phyloP scores from a whole-genome alignment of 139 green algal genomes.

The Mesotaenium endlicherianum region DNA sequence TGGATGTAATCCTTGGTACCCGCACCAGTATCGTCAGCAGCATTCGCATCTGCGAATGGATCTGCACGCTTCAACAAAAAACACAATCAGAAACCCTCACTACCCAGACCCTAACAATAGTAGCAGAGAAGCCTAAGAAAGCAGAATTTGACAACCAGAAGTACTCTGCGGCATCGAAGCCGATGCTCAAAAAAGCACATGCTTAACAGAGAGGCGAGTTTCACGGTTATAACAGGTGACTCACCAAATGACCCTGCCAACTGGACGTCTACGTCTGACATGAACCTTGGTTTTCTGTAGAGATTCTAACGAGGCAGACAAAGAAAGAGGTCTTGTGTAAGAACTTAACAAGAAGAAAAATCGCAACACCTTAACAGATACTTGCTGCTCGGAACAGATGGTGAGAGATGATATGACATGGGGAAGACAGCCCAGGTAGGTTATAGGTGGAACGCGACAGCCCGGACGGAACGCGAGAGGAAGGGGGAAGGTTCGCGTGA shows the following conservation, averaged over 20 bases:
- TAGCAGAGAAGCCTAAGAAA: background rate
- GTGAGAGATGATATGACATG: too few species aligned
- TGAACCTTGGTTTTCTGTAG: too few species aligned
- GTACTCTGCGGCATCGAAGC: background rate
- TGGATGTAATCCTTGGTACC: constrained; percentile 55
- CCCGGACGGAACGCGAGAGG: too few species aligned
- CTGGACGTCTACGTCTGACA: constrained; percentile 30
- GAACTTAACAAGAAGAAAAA: too few species aligned
- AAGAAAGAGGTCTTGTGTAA: too few species aligned
- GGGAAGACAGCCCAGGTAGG: too few species aligned
- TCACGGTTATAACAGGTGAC: background rate
- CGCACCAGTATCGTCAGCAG: constrained; percentile 22
- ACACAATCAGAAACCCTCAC: background rate
- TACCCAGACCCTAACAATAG: background rate
- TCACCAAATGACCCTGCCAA: constrained; percentile 12
- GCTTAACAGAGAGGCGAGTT: background rate
- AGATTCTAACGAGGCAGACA: too few species aligned
- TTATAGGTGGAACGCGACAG: too few species aligned
- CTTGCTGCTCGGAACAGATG: too few species aligned
- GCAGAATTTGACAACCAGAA: background rate
- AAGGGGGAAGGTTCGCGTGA: too few species aligned
- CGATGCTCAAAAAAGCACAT: background rate
- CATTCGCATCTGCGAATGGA: constrained; percentile 49
- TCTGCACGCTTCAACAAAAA: constrained; percentile 26
- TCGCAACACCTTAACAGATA: too few species aligned